Evolutionary conservation across 163 green algal species (phyloP), one percentile per base, ranked within the genome.

Genomic region (Scenedesmus sp.): DNA sequence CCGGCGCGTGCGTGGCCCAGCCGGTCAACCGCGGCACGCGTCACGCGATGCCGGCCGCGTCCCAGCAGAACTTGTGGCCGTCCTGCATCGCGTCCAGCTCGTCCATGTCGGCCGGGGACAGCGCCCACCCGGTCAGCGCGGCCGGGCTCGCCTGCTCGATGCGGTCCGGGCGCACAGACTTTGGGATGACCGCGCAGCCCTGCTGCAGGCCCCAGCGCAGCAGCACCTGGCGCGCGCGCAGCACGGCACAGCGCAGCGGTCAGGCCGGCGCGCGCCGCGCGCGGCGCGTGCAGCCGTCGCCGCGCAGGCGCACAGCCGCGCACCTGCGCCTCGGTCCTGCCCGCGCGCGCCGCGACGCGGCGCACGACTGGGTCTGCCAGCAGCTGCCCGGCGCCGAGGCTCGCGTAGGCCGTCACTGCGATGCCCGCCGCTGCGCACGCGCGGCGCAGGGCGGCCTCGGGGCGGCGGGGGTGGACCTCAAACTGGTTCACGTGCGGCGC

Each of bases 111-210:
- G 60, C 31, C 0, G 48, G 20, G 10, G 17, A 58, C 29, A 90
- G 80, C 22, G 81, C 11, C 67, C 79, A 90, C n/a, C 45, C 20
- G 14, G 60, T 26, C 34, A 86, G 56, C 70, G 86, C 51, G 57
- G 53, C 17, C 18, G 45, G 36, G 24, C 28, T 69, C 42, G 63
- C 78, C 60, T 89, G 75, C n/a, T 44, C 33, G 29, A 93, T 85
- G 15, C 77, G 82, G 26, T 87, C 67, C 0, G 77, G 56, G 3
- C 73, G 56, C 3, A 90, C 66, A 1, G 85, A 91, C 82, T 96
- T 96, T 17, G 91, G 91, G 34, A 96, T 92, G 31, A 96, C 89
- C 0, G 84, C 85, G 45, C 80, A 88, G 39, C 87, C 90, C 31
- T 88, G 26, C 62, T 93, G 87, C 45, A 94, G 56, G 10, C 75